Conservation (phyloP, 2,329 filamentous ascomycete species). For the Pyrenophora graminea region DNA sequence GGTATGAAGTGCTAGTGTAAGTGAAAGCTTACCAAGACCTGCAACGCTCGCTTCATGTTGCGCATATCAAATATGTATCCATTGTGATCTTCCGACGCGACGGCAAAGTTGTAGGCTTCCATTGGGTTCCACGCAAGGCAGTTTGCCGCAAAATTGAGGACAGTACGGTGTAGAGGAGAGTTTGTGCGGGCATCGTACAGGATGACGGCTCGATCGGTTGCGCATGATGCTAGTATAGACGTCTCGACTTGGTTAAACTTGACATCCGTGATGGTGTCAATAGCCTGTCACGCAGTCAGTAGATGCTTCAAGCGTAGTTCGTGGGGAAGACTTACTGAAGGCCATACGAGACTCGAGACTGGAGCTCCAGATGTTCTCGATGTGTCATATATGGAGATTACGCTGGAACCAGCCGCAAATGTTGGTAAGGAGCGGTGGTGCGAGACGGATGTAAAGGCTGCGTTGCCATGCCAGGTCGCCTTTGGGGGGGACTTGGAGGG, state of each 20-base stretch:
- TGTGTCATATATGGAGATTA: slow-evolving; percentile 87
- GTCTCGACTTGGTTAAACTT: slow-evolving; percentile 95
- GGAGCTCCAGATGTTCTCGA: slow-evolving; percentile 76
- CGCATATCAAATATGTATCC: slow-evolving; percentile 93
- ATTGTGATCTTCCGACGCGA: slow-evolving; percentile 94
- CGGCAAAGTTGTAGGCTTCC: slow-evolving; percentile 93
- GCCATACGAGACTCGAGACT: slow-evolving; percentile 83
- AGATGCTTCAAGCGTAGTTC: neutral
- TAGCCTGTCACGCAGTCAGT: slow-evolving; percentile 50
- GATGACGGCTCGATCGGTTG: slow-evolving; percentile 82
- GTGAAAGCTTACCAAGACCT: slow-evolving; percentile 62
- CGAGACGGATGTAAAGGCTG: slow-evolving; percentile 80
- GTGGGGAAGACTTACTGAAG: slow-evolving; percentile 55
- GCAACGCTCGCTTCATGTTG: slow-evolving; percentile 83
- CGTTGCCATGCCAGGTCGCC: slow-evolving; percentile 81
- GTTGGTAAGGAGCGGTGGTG: slow-evolving; percentile 78
- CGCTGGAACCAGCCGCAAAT: slow-evolving; percentile 78
- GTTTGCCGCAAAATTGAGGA: slow-evolving; percentile 88
- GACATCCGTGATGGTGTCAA: slow-evolving; percentile 83
- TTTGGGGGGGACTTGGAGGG: slow-evolving; percentile 70
- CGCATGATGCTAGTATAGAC: slow-evolving; percentile 82
- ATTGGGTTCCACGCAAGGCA: slow-evolving; percentile 95
- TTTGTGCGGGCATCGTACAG: slow-evolving; percentile 91
- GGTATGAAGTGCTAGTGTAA: neutral
- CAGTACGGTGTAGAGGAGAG: slow-evolving; percentile 77